Base-by-base conservation (phyloP, 2,329 filamentous ascomycete genomes). In the Corinectria fuckeliana region DNA sequence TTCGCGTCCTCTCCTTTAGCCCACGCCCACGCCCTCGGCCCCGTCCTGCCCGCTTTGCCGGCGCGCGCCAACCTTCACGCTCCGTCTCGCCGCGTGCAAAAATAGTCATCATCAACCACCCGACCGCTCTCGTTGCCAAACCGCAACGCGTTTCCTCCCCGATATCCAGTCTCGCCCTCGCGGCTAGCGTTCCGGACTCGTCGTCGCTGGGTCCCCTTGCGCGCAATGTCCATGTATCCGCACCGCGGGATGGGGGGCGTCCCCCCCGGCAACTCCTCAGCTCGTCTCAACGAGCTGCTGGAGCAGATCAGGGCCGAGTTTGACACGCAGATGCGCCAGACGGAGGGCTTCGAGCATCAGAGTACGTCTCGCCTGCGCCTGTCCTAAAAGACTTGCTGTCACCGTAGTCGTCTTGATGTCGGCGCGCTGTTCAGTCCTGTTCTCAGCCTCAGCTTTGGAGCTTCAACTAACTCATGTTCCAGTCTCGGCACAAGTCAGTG, bases 221-320 rank as follows among this genome's bases (percentile, higher is more conserved):
- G 63, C 68, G 67, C 68, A 61, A 88, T 88, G 85, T 87, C 86
- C 56, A 96, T 97, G 92, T 97, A 97, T 78, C 91, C 91, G 72
- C 93, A 96, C 82, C 92, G 92, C 75, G 90, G 89, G 76, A 90
- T 96, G 85, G 89, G 88, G 66, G 85, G 82, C 66, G 88, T 87
- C 67, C 89, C 91, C 79, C 80, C 79, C 23, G 75, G 75, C 63
- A 83, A 80, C 68, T 77, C 77, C 68, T 77, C 77, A 50, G 85
- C 81, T 69, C 92, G 95, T 68, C 83, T 98, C 70, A 92, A 91
- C 68, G 94, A 99, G 82, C 87, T 98, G 65, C 85, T 99, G 73
- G 94, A 98, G 57, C 90, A 93, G 75, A 87, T 99, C 70, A 89
- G 94, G 73, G 85, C 87, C 72, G 95, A 99, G 78, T 98, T 97